These are phyloP conservation scores for Musa balbisiana DNA, from an alignment of 202 grass and related monocot species.

Conservation along the genomic window DNA sequence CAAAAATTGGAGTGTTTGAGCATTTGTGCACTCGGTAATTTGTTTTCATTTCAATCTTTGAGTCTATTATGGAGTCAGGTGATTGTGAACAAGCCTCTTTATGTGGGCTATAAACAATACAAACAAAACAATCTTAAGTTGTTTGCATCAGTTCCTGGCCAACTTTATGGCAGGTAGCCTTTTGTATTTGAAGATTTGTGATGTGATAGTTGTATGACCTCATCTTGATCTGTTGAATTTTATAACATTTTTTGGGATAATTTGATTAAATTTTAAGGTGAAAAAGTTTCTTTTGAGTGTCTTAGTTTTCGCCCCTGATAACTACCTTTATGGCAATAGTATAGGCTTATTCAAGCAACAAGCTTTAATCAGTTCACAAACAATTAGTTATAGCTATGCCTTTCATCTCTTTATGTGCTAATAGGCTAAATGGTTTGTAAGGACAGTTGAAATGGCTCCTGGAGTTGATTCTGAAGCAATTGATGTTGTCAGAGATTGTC, in stretches of 20 bases:
- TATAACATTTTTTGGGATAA: too few relatives aligned
- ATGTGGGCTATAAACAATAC: too few relatives aligned
- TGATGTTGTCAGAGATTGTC: slow-evolving; percentile 54
- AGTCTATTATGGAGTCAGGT: too few relatives aligned
- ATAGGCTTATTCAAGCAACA: background rate
- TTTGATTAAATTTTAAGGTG: too few relatives aligned
- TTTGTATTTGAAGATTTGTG: background rate
- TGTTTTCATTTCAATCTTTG: too few relatives aligned
- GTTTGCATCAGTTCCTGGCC: background rate
- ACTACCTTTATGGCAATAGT: background rate
- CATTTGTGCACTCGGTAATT: too few relatives aligned
- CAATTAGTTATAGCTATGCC: background rate
- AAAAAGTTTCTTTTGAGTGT: background rate
- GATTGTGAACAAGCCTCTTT: too few relatives aligned
- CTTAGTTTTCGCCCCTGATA: background rate
- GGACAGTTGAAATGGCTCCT: slow-evolving; percentile 55
- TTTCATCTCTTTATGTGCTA: slow-evolving; percentile 14
- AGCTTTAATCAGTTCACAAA: background rate
- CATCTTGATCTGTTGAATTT: too few relatives aligned
- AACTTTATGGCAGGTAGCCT: background rate
- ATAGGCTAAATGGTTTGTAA: slow-evolving; percentile 16
- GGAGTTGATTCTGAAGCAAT: slow-evolving; percentile 56
- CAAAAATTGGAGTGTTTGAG: too few relatives aligned
- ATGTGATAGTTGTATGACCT: background rate
- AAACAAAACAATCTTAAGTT: too few relatives aligned